Conservation (phyloP, 2,329 filamentous ascomycete genomes). For the Orbilia quercus region DNA sequence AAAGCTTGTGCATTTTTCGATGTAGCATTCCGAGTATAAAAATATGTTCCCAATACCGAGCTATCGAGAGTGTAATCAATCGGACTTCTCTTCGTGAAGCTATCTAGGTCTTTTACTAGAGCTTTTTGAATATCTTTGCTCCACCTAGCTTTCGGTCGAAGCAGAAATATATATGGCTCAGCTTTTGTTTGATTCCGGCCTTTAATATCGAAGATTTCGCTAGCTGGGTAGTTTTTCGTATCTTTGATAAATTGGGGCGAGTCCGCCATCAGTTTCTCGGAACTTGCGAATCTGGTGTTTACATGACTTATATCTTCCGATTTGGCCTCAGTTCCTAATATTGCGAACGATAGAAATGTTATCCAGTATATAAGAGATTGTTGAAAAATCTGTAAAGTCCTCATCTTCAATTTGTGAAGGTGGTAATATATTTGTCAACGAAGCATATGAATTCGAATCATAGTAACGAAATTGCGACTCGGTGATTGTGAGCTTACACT, state of each 20-base stretch:
- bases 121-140: not conserved
- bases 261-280: not conserved
- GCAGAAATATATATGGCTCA: constrained; percentile 21
- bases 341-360: no score
- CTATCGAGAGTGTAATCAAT: constrained; percentile 11
- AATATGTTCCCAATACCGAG: constrained; percentile 12
- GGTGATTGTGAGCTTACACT: no score
- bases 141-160: constrained; percentile 9
- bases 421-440: no score
- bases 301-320: not conserved
- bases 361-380: no score
- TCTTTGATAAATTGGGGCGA: not conserved
- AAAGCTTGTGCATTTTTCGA: constrained; percentile 1
- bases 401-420: no score
- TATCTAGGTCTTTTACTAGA: constrained; percentile 4
- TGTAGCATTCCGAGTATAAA: constrained; percentile 21
- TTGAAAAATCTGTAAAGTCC: no score
- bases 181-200: not conserved
- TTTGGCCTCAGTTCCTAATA: not conserved
- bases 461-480: no score
- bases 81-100: not conserved
- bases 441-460: no score
- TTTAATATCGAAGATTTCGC: not conserved
- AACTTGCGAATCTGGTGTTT: not conserved
- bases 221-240: not conserved